Evolutionary conservation across 2,329 filamentous ascomycete genomes (phyloP).

Genomic region (Fusarium sp.): DNA sequence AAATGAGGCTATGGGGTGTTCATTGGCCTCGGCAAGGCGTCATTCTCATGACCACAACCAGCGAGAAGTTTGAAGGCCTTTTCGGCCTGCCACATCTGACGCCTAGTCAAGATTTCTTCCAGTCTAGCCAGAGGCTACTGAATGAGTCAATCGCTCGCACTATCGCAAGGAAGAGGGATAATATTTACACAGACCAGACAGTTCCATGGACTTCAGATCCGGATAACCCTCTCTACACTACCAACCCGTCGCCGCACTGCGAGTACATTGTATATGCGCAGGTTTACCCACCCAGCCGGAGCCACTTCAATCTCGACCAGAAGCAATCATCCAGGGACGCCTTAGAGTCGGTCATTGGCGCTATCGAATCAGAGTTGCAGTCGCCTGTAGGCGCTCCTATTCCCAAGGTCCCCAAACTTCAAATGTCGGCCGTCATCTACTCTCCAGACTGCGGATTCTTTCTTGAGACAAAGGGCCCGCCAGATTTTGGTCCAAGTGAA

Average conservation of each 20-base stretch:
- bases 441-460: constrained; percentile 78
- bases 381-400: constrained; percentile 71
- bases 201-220: constrained; percentile 84
- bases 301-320: constrained; percentile 52
- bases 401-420: constrained; percentile 66
- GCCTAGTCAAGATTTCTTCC: constrained; percentile 68
- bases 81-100: constrained; percentile 89
- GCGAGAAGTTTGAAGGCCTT: constrained; percentile 93
- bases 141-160: constrained; percentile 78
- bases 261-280: constrained; percentile 92
- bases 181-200: constrained; percentile 66
- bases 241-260: constrained; percentile 78
- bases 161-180: constrained; percentile 73
- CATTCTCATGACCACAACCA: constrained; percentile 87
- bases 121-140: constrained; percentile 73
- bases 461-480: constrained; percentile 74
- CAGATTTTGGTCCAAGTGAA: constrained; percentile 64
- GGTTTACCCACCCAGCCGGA: constrained; percentile 68
- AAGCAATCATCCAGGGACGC: constrained; percentile 50
- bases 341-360: constrained; percentile 58
- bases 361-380: constrained; percentile 73
- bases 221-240: constrained; percentile 70
- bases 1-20: constrained; percentile 83
- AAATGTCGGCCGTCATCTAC: constrained; percentile 74
- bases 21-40: constrained; percentile 87